Evolutionary conservation across 805 yeast species (phyloP), one percentile per base, ranked within the genome.

Genomic region (Kuraishia cidri): DNA sequence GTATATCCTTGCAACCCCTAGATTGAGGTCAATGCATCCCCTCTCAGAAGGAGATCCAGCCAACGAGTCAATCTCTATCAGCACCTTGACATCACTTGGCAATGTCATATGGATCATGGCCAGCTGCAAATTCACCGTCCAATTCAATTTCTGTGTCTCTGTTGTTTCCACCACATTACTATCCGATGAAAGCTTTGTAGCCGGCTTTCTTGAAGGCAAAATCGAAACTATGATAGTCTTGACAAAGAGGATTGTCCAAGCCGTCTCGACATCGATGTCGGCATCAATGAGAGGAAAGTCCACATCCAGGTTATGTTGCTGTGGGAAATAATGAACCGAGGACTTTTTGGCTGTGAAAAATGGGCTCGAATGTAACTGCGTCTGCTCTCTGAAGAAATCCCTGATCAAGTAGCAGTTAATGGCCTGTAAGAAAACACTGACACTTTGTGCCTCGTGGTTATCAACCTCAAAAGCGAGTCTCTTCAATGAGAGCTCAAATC

Each of bases 241-340:
- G 3, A 54, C 44, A 41, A 55, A 56, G 18, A 53, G 21, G 1
- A 48, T 6, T 2, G 52, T 39, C 61, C 61, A 56, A 13, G 54
- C 26, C 4, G 44, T 45, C 31, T 56, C 60, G n/a, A 49, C 45
- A 3, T 58, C 50, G 3, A 55, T 12, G 1, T 31, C 32, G 1
- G 39, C 29, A 28, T 55, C 57, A 8, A 56, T 29, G 6, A 47
- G 12, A 3, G 61, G 60, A 3, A 56, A 6, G 4, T 38, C 34
- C 4, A 37, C 15, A 3, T 47, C 41, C 6, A 55, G 31, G 21
- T 41, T 33, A 29, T 46, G 24, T 14, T 39, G 34, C 4, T 33
- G 22, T 4, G 28, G 20, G 13, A 34, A 37, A 21, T 46, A 50
- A 14, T 37, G 44, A 18, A 39, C 3, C 12, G 34, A 33, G 8